Evolutionary conservation across 2,329 filamentous ascomycete genomes (phyloP).

Genomic region (Pseudofabraea citricarpa): DNA sequence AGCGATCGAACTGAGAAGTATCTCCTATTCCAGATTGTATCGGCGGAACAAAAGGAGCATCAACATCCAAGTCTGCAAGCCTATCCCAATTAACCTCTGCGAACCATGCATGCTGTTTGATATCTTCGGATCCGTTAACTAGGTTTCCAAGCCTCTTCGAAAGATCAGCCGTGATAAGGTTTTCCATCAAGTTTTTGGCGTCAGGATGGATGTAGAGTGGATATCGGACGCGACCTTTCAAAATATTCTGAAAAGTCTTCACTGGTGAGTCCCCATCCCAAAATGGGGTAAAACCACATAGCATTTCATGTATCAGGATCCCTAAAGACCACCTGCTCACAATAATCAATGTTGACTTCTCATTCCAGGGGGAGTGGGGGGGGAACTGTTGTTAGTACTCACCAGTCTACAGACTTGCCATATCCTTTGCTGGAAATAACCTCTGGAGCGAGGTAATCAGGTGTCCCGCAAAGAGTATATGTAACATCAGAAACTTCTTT

Average conservation of each 20-base stretch:
- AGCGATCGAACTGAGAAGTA: slow-evolving; percentile 96
- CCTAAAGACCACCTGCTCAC: slow-evolving; percentile 86
- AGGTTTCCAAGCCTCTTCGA: slow-evolving; percentile 94
- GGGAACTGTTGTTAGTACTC: too few relatives aligned
- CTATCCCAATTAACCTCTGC: slow-evolving; percentile 97
- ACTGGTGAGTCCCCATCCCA: slow-evolving; percentile 98
- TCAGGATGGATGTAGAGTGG: slow-evolving; percentile 93
- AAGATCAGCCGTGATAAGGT: slow-evolving; percentile 89
- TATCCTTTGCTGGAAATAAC: slow-evolving; percentile 99
- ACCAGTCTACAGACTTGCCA: slow-evolving; percentile 99
- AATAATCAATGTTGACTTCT: too few relatives aligned
- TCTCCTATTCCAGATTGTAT: slow-evolving; percentile 92
- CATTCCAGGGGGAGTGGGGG: too few relatives aligned
- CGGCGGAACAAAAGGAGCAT: slow-evolving; percentile 94
- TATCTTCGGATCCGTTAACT: slow-evolving; percentile 83
- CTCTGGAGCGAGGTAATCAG: slow-evolving; percentile 94
- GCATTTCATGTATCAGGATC: slow-evolving; percentile 98
- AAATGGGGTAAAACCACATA: slow-evolving; percentile 97
- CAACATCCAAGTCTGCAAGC: slow-evolving; percentile 90
- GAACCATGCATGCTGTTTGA: slow-evolving; percentile 96
- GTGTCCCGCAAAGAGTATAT: slow-evolving; percentile 96
- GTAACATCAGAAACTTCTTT: slow-evolving; percentile 99
- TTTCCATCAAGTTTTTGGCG: slow-evolving; percentile 86
- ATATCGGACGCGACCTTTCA: slow-evolving; percentile 94
- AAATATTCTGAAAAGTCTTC: slow-evolving; percentile 99